These are phyloP conservation scores for Harringtonia lauricola DNA, from an alignment of 2,329 filamentous ascomycete species.

Conservation along the genomic window DNA sequence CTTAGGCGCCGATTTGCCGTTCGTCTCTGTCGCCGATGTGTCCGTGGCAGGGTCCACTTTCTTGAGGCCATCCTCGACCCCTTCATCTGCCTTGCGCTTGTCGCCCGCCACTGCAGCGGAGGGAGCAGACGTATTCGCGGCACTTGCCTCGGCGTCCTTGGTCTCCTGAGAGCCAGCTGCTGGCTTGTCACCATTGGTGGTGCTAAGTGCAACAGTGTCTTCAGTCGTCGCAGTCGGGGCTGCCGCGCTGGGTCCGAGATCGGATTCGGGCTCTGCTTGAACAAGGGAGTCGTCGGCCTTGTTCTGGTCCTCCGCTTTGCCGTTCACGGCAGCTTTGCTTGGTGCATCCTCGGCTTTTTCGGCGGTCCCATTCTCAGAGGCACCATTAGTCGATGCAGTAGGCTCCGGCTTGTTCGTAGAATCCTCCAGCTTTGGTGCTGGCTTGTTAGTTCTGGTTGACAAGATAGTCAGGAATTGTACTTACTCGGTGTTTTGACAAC, in stretches of 20 bases:
- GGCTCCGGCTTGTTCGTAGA: no score
- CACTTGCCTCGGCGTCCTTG: neutral
- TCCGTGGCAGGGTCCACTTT: neutral
- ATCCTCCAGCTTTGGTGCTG: no score
- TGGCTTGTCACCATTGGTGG: neutral
- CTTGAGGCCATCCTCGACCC: constrained; percentile 5
- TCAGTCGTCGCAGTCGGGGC: neutral
- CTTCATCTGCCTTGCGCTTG: constrained; percentile 15
- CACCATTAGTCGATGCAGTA: no score
- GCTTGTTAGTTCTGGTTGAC: no score
- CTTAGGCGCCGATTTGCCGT: constrained; percentile 8
- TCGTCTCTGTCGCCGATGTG: neutral
- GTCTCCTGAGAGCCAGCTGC: neutral
- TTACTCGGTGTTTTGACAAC: no score
- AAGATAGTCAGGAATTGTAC: no score
- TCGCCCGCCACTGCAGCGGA: constrained; percentile 5
- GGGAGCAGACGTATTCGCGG: neutral
- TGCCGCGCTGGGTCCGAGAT: neutral
- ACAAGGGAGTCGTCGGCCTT: neutral
- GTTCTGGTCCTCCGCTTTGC: neutral
- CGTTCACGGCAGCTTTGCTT: neutral
- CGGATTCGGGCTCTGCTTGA: neutral
- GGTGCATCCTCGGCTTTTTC: neutral
- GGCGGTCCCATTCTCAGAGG: no score
- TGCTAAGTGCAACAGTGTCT: neutral